A percentile compares a stretch with the other conserved stretches of the same genome.
Conservation (phyloP, 2,329 filamentous ascomycete genomes). For the Exophiala lecanii-corni region DNA sequence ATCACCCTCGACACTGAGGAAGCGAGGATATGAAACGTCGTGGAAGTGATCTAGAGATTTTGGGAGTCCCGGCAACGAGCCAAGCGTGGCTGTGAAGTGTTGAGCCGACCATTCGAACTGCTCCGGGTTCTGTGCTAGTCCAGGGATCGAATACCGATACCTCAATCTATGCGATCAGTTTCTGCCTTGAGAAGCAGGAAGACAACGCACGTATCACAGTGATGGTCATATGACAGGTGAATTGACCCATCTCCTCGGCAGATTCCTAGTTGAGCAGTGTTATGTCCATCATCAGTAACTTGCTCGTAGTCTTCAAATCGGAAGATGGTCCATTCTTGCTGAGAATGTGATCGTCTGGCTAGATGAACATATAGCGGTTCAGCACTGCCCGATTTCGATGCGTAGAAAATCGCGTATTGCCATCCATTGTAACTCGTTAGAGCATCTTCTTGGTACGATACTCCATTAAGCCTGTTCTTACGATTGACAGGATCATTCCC, state of each 20-base stretch:
- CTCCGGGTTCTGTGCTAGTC: not conserved
- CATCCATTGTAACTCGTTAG: conserved; percentile 1
- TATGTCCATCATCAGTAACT: conserved; percentile 1
- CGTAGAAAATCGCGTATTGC: conserved; percentile 2
- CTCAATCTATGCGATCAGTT: conserved; percentile 1
- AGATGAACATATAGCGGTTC: not conserved
- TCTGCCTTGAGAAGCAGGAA: not conserved
- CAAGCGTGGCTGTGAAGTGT: not conserved
- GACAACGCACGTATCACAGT: not conserved
- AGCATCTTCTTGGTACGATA: conserved; percentile 4
- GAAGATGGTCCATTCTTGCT: not conserved
- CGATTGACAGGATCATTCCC: not conserved
- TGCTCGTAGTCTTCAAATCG: not conserved
- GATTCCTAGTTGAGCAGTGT: conserved; percentile 1
- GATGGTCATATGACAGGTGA: conserved; percentile 1
- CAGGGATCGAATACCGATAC: not conserved
- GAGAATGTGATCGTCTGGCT: not conserved
- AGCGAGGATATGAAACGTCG: conserved; percentile 2
- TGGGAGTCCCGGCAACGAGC: not conserved
- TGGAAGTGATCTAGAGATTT: not conserved
- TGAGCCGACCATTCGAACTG: not conserved
- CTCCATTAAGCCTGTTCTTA: not conserved
- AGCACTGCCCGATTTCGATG: not conserved
- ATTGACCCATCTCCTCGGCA: conserved; percentile 1
- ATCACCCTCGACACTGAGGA: not conserved